Conservation (phyloP, 495 filamentous ascomycete species). For the Talaromyces liani region DNA sequence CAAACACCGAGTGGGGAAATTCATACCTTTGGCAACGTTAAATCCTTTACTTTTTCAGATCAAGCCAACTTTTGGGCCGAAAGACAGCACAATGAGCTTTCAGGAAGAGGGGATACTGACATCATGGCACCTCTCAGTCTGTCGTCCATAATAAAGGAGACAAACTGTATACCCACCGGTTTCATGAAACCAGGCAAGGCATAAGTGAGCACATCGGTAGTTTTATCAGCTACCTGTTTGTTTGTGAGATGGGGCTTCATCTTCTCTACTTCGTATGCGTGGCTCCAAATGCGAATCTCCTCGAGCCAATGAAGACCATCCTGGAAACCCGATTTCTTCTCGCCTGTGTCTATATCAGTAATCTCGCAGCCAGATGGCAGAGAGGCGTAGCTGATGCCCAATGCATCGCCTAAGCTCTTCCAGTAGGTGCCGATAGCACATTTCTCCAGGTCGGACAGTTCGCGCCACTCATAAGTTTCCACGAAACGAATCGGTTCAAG, state of each 20-base stretch:
- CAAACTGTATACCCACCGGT: constrained; percentile 39
- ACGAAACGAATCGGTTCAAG: constrained; percentile 52
- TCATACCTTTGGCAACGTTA: constrained; percentile 30
- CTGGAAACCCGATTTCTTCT: constrained; percentile 30
- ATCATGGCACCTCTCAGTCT: constrained; percentile 56
- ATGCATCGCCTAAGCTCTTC: constrained; percentile 55
- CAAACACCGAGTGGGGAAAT: constrained; percentile 29
- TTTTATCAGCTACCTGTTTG: constrained; percentile 44
- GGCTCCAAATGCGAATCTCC: constrained; percentile 51
- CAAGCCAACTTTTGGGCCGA: too few relatives aligned
- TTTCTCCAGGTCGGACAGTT: constrained; percentile 51
- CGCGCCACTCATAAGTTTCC: constrained; percentile 54
- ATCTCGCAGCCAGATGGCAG: constrained; percentile 22
- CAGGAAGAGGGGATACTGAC: constrained; percentile 25
- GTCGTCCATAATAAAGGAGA: constrained; percentile 56
- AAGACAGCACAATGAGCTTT: too few relatives aligned
- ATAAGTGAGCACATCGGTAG: constrained; percentile 50
- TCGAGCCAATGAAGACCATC: constrained; percentile 61
- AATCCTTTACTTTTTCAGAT: too few relatives aligned
- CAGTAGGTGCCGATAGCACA: constrained; percentile 60
- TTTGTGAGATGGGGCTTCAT: constrained; percentile 55
- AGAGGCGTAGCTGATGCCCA: constrained; percentile 46
- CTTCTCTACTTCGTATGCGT: constrained; percentile 43
- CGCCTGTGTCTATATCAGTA: neutral
- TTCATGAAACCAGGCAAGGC: constrained; percentile 45